Percentiles rank a stretch among this genome's conserved stretches.
These are phyloP conservation scores for Vigna mungo DNA, from an alignment of 306 rosid genomes.

Conservation along the genomic window DNA sequence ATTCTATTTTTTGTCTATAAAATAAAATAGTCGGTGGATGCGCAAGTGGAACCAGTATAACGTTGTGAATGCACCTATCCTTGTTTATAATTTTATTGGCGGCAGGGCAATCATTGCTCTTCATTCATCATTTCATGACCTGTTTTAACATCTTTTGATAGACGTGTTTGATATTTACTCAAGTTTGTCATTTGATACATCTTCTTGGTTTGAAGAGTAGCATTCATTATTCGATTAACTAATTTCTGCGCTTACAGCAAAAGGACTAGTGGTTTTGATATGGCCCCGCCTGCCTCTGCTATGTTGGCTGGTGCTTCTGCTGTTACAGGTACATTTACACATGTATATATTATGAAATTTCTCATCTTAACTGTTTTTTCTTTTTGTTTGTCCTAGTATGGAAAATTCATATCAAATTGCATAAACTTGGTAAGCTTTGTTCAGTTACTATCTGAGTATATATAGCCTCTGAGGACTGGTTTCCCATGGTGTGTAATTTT, in stretches of 20 bases:
- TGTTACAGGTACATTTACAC: constrained; percentile 74
- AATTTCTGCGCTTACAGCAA: constrained; percentile 71
- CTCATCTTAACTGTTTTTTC: constrained; percentile 71
- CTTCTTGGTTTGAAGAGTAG: background rate
- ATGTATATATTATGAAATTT: constrained; percentile 42
- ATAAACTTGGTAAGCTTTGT: constrained; percentile 91
- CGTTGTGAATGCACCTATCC: constrained; percentile 2
- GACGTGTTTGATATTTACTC: constrained; percentile 8
- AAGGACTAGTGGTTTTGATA: constrained; percentile 98
- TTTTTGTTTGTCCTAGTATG: constrained; percentile 83
- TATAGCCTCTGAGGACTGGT: constrained; percentile 59
- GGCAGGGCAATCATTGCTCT: background rate
- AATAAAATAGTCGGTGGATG: constrained; percentile 26
- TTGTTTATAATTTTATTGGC: constrained; percentile 10
- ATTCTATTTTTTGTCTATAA: constrained; percentile 6
- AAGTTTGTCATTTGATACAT: background rate
- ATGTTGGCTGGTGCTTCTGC: constrained; percentile 67
- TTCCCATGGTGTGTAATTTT: constrained; percentile 61
- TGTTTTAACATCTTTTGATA: background rate
- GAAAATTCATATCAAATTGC: constrained; percentile 92
- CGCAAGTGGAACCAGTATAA: constrained; percentile 7
- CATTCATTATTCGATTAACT: constrained; percentile 44
- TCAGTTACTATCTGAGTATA: constrained; percentile 64
- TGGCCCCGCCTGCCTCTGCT: constrained; percentile 98
- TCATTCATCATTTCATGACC: background rate